These are phyloP conservation scores for Aspergillus arachidicola DNA, from an alignment of 2,329 filamentous ascomycete species.

Conservation along the genomic window DNA sequence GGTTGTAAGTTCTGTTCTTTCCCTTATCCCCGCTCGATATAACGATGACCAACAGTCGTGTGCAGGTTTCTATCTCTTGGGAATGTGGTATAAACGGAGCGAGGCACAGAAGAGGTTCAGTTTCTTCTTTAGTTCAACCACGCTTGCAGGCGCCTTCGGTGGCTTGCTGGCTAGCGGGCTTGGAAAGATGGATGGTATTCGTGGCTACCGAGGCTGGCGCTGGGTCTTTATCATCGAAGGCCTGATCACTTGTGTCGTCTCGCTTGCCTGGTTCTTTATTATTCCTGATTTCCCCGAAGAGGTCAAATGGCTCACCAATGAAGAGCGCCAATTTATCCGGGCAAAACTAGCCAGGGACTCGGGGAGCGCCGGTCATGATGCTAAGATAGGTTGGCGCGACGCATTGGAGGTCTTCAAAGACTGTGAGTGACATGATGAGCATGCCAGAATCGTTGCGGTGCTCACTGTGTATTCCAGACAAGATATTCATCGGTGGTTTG, in stretches of 20 bases:
- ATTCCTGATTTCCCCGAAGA: slow-evolving; percentile 77
- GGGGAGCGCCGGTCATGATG: slow-evolving; percentile 66
- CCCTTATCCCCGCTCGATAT: neutral
- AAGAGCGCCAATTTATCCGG: slow-evolving; percentile 50
- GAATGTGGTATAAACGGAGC: slow-evolving; percentile 79
- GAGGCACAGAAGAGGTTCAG: slow-evolving; percentile 92
- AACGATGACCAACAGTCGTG: slow-evolving; percentile 34
- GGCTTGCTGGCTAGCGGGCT: slow-evolving; percentile 63
- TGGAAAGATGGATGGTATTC: slow-evolving; percentile 57
- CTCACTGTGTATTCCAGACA: slow-evolving; percentile 43
- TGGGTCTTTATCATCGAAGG: slow-evolving; percentile 66
- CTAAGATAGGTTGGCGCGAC: slow-evolving; percentile 61
- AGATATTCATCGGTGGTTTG: slow-evolving; percentile 72
- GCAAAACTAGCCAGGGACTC: slow-evolving; percentile 69
- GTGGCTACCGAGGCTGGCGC: slow-evolving; percentile 59
- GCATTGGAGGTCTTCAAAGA: slow-evolving; percentile 69
- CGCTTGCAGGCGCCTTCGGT: slow-evolving; percentile 64
- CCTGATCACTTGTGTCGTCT: slow-evolving; percentile 62
- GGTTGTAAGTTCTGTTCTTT: slow-evolving; percentile 54
- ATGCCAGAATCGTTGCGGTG: neutral
- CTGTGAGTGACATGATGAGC: slow-evolving; percentile 41
- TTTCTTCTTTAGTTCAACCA: slow-evolving; percentile 83
- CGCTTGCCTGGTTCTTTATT: slow-evolving; percentile 63
- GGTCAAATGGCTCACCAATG: slow-evolving; percentile 68
- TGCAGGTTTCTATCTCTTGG: slow-evolving; percentile 63